A percentile compares a stretch with the other conserved stretches of the same genome.
Evolutionary conservation across 306 rosid genomes (phyloP).

Genomic region (Gynostemma pentaphyllum): DNA sequence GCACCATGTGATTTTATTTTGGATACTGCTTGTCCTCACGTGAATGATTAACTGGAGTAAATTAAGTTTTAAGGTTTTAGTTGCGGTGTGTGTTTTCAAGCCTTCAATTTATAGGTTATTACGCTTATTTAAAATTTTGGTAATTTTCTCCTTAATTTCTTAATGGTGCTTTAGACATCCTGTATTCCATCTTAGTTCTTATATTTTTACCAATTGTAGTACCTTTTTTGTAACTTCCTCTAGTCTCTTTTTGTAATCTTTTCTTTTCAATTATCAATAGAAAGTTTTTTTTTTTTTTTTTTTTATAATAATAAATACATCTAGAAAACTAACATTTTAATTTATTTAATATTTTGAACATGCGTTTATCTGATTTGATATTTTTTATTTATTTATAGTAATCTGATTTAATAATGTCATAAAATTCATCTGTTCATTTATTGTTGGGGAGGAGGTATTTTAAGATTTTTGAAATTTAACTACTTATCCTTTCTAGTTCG

Average conservation of each 20-base stretch:
- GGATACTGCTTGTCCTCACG: too few species aligned
- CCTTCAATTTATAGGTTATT: not conserved
- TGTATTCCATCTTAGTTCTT: too few species aligned
- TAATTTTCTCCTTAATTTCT: not conserved
- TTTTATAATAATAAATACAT: too few species aligned
- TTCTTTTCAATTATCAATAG: too few species aligned
- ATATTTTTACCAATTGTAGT: too few species aligned
- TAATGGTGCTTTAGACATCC: not conserved
- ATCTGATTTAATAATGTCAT: not conserved
- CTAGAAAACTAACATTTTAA: not conserved
- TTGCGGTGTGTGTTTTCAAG: not conserved
- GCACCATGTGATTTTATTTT: not conserved
- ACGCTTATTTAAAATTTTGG: not conserved
- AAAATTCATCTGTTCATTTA: not conserved
- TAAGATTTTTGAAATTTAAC: not conserved
- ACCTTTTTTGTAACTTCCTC: too few species aligned
- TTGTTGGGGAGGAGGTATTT: not conserved
- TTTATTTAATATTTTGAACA: not conserved
- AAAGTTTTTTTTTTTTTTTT: too few species aligned
- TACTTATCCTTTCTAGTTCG: not conserved
- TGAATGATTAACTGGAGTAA: not conserved
- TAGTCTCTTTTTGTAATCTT: too few species aligned
- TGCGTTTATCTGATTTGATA: not conserved
- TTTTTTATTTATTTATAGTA: too few species aligned
- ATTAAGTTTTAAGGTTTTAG: not conserved